These are phyloP conservation scores for Silene noctiflora DNA, from an alignment of 179 eudicot species.

Conservation along the genomic window DNA sequence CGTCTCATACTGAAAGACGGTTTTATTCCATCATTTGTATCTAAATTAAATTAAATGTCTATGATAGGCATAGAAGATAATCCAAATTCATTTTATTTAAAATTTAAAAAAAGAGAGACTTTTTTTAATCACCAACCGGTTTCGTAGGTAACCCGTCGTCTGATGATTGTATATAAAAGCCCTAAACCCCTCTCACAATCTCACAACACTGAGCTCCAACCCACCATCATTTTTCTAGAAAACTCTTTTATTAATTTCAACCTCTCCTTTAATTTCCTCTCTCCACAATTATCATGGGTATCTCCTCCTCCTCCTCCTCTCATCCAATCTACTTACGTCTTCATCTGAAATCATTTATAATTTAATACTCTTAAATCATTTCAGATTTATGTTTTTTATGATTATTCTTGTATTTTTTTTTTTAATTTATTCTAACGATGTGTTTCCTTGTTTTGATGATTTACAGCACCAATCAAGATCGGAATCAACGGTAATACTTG, in stretches of 20 bases:
- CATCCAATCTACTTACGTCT: too few species aligned
- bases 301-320: not conserved
- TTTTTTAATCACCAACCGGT: conserved; percentile 7
- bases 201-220: conserved; percentile 9
- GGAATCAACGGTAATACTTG: conserved; percentile 59
- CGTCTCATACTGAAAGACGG: too few species aligned
- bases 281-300: conserved; percentile 23
- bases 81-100: too few species aligned
- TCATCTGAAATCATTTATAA: too few species aligned
- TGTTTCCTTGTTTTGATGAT: not conserved
- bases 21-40: too few species aligned
- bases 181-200: conserved; percentile 10
- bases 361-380: not conserved
- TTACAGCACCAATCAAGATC: conserved; percentile 58
- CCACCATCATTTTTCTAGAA: not conserved
- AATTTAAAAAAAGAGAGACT: too few species aligned
- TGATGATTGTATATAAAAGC: conserved; percentile 14
- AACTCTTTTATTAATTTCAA: not conserved
- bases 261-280: conserved; percentile 9
- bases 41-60: too few species aligned
- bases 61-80: too few species aligned
- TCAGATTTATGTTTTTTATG: not conserved
- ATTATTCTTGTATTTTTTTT: not conserved
- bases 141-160: conserved; percentile 20
- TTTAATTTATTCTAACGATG: not conserved